phyloP scores from a whole-genome alignment of 352 stramenopile genomes.

The Elongisporangium undulatum region DNA sequence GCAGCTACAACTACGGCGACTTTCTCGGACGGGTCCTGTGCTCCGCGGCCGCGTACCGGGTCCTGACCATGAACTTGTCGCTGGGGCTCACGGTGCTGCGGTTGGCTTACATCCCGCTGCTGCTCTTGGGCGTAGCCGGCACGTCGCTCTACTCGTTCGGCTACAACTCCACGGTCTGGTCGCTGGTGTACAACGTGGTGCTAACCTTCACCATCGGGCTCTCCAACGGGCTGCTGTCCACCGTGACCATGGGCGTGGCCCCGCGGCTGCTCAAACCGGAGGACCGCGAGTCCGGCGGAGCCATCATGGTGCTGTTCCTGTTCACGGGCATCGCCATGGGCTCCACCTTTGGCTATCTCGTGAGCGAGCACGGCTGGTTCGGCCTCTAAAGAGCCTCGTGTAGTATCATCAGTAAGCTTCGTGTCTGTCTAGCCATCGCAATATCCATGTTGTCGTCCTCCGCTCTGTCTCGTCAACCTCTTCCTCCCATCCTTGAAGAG shows the following conservation, averaged over 20 bases:
- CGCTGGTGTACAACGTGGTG: slow-evolving; percentile 33
- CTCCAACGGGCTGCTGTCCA: slow-evolving; percentile 49
- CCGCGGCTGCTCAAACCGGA: slow-evolving; percentile 40
- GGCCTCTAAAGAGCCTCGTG: slow-evolving; percentile 13
- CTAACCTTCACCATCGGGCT: slow-evolving; percentile 51
- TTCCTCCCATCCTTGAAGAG: no score
- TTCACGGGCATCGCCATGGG: slow-evolving; percentile 31
- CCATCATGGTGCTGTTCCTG: slow-evolving; percentile 33
- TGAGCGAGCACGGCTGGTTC: slow-evolving; percentile 25
- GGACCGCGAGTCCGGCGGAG: slow-evolving; percentile 34
- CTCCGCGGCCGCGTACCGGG: slow-evolving; percentile 37
- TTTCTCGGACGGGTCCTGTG: slow-evolving; percentile 50
- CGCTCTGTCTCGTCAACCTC: no score
- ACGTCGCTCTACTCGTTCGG: slow-evolving; percentile 55
- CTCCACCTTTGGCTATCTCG: slow-evolving; percentile 26
- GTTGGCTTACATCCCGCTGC: slow-evolving; percentile 42
- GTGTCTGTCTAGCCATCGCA: no score
- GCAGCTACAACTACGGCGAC: slow-evolving; percentile 60
- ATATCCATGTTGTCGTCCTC: no score
- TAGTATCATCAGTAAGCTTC: no score
- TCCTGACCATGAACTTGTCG: slow-evolving; percentile 46
- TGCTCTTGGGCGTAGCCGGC: slow-evolving; percentile 44
- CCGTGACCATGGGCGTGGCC: slow-evolving; percentile 54
- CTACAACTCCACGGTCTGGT: slow-evolving; percentile 11
- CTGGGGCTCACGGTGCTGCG: slow-evolving; percentile 33